phyloP scores from a whole-genome alignment of 305 asterid genomes.

The Lippia alba region DNA sequence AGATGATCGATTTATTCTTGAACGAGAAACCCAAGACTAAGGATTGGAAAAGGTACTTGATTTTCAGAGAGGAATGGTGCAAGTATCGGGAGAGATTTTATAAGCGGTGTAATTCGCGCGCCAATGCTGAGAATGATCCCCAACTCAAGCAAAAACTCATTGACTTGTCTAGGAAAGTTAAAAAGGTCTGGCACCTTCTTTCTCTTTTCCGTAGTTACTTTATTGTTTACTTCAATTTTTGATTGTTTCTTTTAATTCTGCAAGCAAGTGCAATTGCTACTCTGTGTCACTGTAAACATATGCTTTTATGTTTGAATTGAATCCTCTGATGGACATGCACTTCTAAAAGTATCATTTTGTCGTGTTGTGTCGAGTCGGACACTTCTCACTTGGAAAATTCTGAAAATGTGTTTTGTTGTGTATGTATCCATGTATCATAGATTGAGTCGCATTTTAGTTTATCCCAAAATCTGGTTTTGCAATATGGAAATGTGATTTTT shows the following conservation, averaged over 20 bases:
- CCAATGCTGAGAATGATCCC: conserved; percentile 63
- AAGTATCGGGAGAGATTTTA: conserved; percentile 76
- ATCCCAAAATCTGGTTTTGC: conserved; percentile 2
- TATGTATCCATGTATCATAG: too few relatives aligned
- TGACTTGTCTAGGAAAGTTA: conserved; percentile 70
- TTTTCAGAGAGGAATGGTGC: conserved; percentile 86
- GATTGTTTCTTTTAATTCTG: too few relatives aligned
- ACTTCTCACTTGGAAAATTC: too few relatives aligned
- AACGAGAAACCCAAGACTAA: conserved; percentile 85
- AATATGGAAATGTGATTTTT: neutral
- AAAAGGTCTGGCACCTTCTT: conserved; percentile 50
- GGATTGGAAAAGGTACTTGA: conserved; percentile 79
- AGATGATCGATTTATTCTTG: conserved; percentile 78
- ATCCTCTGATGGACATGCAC: too few relatives aligned
- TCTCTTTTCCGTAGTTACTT: neutral
- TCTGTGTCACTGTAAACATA: too few relatives aligned
- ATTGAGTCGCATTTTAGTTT: neutral
- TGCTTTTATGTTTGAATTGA: conserved; percentile 2
- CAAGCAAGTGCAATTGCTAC: too few relatives aligned
- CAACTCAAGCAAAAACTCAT: conserved; percentile 66
- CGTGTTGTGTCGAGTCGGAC: too few relatives aligned
- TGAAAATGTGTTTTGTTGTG: too few relatives aligned
- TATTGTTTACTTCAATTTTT: neutral
- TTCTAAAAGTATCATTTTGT: too few relatives aligned
- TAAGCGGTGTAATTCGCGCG: conserved; percentile 59